Conservation (phyloP, 805 yeast genomes). For the Yamadazyma laniorum region DNA sequence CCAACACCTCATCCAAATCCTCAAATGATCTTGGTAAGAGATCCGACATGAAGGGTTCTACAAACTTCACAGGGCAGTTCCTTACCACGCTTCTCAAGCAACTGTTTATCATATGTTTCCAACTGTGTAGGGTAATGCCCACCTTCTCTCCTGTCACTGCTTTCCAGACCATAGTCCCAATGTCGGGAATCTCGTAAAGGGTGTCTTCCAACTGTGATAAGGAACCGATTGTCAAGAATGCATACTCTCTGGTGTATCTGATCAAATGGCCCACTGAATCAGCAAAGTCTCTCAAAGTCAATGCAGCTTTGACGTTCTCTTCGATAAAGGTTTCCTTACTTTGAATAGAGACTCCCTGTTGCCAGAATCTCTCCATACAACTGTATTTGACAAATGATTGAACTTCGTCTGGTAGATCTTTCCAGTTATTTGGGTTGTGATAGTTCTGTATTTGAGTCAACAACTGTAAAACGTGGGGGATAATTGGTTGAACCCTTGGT, state of each 20-base stretch:
- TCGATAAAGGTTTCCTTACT: conserved; percentile 91
- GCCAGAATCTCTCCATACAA: conserved; percentile 96
- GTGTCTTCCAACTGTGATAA: conserved; percentile 88
- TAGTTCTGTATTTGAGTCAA: conserved; percentile 90
- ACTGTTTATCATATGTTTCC: conserved; percentile 94
- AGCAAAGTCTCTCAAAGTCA: conserved; percentile 92
- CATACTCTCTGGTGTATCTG: conserved; percentile 93
- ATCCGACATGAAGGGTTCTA: conserved; percentile 67
- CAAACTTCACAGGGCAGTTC: conserved; percentile 76
- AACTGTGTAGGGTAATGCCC: conserved; percentile 90
- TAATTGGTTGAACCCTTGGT: conserved; percentile 86
- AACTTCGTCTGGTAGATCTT: conserved; percentile 79
- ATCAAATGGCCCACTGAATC: conserved; percentile 96
- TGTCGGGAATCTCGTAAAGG: conserved; percentile 78
- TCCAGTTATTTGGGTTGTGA: conserved; percentile 92
- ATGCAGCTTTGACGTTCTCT: conserved; percentile 91
- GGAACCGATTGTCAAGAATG: conserved; percentile 84
- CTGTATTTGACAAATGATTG: conserved; percentile 89
- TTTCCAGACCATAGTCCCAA: conserved; percentile 74
- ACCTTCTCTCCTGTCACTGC: conserved; percentile 82
- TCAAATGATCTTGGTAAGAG: conserved; percentile 74
- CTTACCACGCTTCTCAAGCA: conserved; percentile 83
- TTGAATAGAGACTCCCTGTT: conserved; percentile 93
- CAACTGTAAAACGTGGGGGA: conserved; percentile 86
- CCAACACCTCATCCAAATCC: conserved; percentile 71